Base-by-base conservation (phyloP, 192 early-diverging fungal species). In the Coemansia umbellata region DNA sequence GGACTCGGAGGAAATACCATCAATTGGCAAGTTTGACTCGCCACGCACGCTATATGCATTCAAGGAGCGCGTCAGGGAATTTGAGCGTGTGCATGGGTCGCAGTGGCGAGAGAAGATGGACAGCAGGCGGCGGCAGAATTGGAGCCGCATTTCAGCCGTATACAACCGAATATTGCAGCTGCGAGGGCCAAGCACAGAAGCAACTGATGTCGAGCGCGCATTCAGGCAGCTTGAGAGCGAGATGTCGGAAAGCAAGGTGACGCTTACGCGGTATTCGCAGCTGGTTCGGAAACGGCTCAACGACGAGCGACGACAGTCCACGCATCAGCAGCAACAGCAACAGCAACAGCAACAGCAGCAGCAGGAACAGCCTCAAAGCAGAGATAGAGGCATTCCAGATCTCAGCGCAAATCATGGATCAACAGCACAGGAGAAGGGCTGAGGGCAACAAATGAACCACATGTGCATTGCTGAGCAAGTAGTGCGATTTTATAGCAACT, bases 41-140 rank as follows among this genome's bases (percentile, higher is more conserved):
- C 45, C 56, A 22, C 67, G 67, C 30, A 18, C 45, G 31, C 55
- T 70, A 51, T 70, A 58, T 55, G 41, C 21, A 14, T 70, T 50
- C 60, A 47, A 37, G 49, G 50, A 58, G 53, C 60, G 55, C 14
- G 52, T 56, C 22, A 58, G 39, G 23, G 51, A 41, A 41, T 54
- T 58, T 19, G 67, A 70, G 21, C 26, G 30, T 8, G 19, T 31
- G 31, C 59, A 70, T 27, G 67, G 67, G 8, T 21, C 50, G 19
- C 50, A 63, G 21, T 70, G 67, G 67, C 59, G 67, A 36, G 67
- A 63, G 22, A 62, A 58, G 55, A 70, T 70, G 67, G 67, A 70
- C 45, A 70, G 60, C 55, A 52, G 49, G 40, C 54, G 51, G 3
- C 54, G 67, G 8, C 67, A 70, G 47, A 70, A 70, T 50, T 70